Percentiles rank a stretch among this genome's conserved stretches.
These are phyloP conservation scores for Talaromyces piceae DNA, from an alignment of 2,329 filamentous ascomycete species.

Conservation along the genomic window DNA sequence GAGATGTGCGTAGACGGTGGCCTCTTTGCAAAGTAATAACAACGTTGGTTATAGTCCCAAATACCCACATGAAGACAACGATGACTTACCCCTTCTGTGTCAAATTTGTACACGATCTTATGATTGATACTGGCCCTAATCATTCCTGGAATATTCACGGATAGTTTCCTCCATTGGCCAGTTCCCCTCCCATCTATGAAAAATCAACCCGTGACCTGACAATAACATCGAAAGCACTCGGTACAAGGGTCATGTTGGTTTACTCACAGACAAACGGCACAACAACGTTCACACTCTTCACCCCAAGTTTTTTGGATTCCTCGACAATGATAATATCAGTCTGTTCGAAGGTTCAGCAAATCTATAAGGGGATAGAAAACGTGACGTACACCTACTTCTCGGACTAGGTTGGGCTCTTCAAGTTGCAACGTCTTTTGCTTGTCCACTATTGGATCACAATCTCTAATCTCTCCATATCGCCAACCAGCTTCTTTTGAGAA, in stretches of 20 bases:
- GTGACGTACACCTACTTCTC: background rate
- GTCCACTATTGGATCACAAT: background rate
- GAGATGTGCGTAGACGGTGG: constrained; percentile 1
- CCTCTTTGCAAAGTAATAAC: background rate
- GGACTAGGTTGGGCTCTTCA: background rate
- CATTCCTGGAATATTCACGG: background rate
- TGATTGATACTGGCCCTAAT: background rate
- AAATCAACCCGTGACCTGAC: too few relatives aligned
- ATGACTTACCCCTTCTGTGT: background rate
- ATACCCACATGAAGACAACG: background rate
- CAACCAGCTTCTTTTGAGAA: background rate
- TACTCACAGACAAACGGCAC: constrained; percentile 1
- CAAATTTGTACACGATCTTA: constrained; percentile 3
- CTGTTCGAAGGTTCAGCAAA: too few relatives aligned
- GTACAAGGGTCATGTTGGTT: background rate
- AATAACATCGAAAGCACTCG: too few relatives aligned
- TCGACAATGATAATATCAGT: background rate
- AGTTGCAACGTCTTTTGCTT: constrained; percentile 4
- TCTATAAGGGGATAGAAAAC: too few relatives aligned
- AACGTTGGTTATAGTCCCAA: background rate
- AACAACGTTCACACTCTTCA: background rate
- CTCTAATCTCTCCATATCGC: background rate
- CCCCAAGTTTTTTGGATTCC: background rate
- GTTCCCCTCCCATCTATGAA: constrained; percentile 3
- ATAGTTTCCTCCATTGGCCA: constrained; percentile 2